A percentile compares a stretch with the other conserved stretches of the same genome.
These are phyloP conservation scores for Triangularia setosa DNA, from an alignment of 2,329 filamentous ascomycete species.

Conservation along the genomic window DNA sequence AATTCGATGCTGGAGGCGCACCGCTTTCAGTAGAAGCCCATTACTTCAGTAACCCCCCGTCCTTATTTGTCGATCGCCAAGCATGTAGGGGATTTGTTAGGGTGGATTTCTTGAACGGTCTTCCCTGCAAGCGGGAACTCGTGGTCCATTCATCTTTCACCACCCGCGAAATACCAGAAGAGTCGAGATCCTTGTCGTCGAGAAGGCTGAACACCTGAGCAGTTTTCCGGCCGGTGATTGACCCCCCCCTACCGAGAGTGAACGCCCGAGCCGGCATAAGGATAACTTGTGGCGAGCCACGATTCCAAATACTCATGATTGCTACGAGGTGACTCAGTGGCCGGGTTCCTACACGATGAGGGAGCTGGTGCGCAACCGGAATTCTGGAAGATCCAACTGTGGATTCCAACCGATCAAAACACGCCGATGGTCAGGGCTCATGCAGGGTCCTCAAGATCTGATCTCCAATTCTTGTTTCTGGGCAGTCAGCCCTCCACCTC, in stretches of 20 bases:
- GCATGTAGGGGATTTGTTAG: neutral
- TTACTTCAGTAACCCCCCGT: neutral
- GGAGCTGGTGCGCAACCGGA: neutral
- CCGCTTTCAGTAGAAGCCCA: conserved; percentile 2
- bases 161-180: neutral
- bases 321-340: neutral
- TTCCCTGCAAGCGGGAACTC: neutral
- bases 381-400: neutral
- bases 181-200: neutral
- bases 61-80: conserved; percentile 1
- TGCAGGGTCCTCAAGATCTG: conserved; percentile 1
- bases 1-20: conserved; percentile 3
- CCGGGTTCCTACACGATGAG: neutral
- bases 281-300: neutral
- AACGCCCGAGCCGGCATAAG: neutral
- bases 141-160: neutral
- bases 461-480: neutral
- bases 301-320: neutral
- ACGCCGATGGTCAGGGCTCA: conserved; percentile 2
- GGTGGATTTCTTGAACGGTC: neutral
- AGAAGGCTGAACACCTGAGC: neutral
- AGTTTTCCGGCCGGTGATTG: neutral
- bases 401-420: conserved; percentile 1
- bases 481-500: neutral
- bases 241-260: neutral